Evolutionary conservation across 306 rosid genomes (phyloP), one percentile per base, ranked within the genome.

Genomic region (Dryas alaskensis): DNA sequence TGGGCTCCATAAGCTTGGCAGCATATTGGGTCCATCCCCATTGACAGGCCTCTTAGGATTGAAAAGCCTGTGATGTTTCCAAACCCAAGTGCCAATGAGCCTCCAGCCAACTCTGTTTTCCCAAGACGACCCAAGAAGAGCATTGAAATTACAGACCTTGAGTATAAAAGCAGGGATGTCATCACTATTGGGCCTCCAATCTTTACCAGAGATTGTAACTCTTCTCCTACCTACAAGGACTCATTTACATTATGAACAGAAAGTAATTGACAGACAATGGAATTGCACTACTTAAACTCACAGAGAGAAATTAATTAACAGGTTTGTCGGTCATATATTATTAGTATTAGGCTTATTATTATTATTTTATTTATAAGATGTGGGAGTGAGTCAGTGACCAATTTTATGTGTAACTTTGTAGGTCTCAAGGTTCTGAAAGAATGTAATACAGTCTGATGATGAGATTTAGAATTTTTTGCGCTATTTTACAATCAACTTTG

Each of bases 1-100:
- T 89, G 85, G 42, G 97, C 92, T 2, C 98, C 96, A 67, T 69
- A 93, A 3, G 98, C 98, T 86, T 93, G 98, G 73, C 96, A 88
- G 69, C 98, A 93, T n/a, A 90, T 90, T 16, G 96, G 94, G 27
- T 92, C 96, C 98, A 92, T 92, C 51, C 96, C 98, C 55, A 81
- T 81, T 0, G 94, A 70, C 14, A 93, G 82, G 9, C 98, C 97
- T 25, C 89, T 83, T 45, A 93, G 86, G 42, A 93, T 49, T 8
- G 98, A 93, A 31, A 73, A 74, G 1, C 94, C 97, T 0, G 98
- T 93, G 54, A 93, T 83, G 83, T 93, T 91, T 31, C 89, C 88
- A 17, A 93, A 93, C 0, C 96, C 98, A 8, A 93, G 82, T 14
- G 96, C 97, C 4, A 93, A 79, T 10, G 97, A 89, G 19, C 98